Evolutionary conservation across 1,284 basidiomycete genomes (phyloP).

Genomic region (Rhodotorula glutinis): DNA sequence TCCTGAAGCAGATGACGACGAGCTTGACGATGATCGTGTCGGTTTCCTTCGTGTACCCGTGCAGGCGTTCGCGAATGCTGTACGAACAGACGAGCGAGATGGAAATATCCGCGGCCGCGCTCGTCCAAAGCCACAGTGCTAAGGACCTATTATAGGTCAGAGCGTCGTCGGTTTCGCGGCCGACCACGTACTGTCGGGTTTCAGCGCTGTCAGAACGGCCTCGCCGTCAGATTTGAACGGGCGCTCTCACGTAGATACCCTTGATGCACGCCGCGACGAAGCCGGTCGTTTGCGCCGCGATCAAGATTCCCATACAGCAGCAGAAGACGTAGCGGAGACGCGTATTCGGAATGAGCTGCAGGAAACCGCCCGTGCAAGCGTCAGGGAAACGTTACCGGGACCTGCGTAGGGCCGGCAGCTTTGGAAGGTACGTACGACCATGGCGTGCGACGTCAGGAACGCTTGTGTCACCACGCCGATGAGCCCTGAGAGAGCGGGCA

Average conservation of each 20-base stretch:
- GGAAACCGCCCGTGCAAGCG: too few species aligned
- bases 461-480: background rate
- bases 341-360: background rate
- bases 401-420: background rate
- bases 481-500: background rate
- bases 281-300: background rate
- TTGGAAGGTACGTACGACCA: background rate
- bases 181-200: background rate
- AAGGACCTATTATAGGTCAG: background rate
- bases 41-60: background rate
- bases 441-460: background rate
- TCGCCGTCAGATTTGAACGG: too few species aligned
- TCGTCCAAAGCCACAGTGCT: background rate
- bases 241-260: background rate
- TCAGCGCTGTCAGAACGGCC: too few species aligned
- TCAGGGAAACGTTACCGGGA: too few species aligned
- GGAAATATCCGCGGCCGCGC: background rate
- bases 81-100: background rate
- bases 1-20: background rate
- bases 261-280: background rate
- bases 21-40: slow-evolving; percentile 1
- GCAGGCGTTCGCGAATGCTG: background rate
- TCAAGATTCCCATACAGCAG: background rate
- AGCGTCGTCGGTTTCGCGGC: background rate
- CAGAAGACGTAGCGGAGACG: background rate